Conservation (phyloP, 73 alveolate genomes). For the Paramecium sexaurelia region DNA sequence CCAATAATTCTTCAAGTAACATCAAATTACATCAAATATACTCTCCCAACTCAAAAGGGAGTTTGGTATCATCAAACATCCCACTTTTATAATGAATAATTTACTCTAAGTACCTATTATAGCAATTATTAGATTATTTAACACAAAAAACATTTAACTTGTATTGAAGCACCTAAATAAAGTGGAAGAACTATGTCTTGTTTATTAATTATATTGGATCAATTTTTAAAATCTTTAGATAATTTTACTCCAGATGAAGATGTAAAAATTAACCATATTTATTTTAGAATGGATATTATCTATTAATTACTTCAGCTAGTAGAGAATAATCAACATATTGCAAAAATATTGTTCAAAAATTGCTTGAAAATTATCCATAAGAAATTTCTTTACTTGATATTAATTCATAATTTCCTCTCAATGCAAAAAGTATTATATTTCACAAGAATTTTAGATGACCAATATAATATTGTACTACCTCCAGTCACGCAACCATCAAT, state of each 20-base stretch:
- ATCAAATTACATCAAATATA: not conserved
- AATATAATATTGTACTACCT: conserved; percentile 19
- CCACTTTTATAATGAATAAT: conserved; percentile 16
- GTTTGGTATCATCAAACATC: not conserved
- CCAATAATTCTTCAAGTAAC: not conserved
- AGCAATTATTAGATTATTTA: not conserved
- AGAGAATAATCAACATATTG: conserved; percentile 2
- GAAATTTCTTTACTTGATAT: conserved; percentile 18
- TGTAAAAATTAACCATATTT: not conserved
- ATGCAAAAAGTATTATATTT: not conserved
- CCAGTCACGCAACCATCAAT: not conserved
- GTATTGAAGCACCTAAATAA: conserved; percentile 23
- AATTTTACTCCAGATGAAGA: not conserved
- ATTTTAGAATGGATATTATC: conserved; percentile 18
- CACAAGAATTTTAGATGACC: not conserved
- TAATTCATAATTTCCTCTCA: not conserved
- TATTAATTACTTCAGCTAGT: not conserved
- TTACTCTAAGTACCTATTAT: not conserved
- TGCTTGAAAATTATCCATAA: not conserved
- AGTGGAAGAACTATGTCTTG: conserved; percentile 52
- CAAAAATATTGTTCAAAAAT: not conserved
- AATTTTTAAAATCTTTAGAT: not conserved
- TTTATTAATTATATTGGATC: not conserved
- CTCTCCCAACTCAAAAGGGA: not conserved
- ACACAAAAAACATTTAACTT: conserved; percentile 39